These are phyloP conservation scores for Umbelopsis sp. DNA, from an alignment of 192 early-diverging fungal genomes.

Conservation along the genomic window DNA sequence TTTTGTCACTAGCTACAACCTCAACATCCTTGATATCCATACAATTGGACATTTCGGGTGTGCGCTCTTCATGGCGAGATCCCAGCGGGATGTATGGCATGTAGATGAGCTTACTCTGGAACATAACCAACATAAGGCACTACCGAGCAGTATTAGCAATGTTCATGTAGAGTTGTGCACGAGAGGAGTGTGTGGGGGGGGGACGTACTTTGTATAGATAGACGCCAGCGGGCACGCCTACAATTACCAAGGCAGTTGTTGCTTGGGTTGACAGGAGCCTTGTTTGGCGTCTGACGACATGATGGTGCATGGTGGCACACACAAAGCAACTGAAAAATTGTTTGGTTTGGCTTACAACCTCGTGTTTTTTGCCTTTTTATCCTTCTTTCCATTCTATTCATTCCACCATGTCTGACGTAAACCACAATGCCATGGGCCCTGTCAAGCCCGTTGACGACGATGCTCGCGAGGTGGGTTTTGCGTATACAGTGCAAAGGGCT, in stretches of 20 bases:
- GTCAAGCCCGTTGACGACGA: slow-evolving; percentile 46
- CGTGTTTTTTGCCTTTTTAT: slow-evolving; percentile 13
- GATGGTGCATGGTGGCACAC: slow-evolving; percentile 15
- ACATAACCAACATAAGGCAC: slow-evolving; percentile 42
- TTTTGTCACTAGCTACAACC: not conserved
- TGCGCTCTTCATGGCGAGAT: slow-evolving; percentile 26
- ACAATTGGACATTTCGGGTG: slow-evolving; percentile 4
- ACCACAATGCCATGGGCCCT: slow-evolving; percentile 46
- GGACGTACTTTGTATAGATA: slow-evolving; percentile 32
- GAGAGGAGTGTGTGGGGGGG: not conserved
- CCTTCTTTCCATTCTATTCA: slow-evolving; percentile 5
- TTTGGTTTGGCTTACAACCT: not conserved
- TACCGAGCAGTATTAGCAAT: slow-evolving; percentile 3
- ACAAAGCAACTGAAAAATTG: not conserved
- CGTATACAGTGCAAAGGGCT: not conserved
- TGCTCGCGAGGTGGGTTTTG: slow-evolving; percentile 31
- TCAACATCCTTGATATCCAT: slow-evolving; percentile 19
- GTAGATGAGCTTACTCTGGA: slow-evolving; percentile 51
- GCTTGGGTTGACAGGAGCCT: slow-evolving; percentile 18
- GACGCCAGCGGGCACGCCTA: slow-evolving; percentile 32
- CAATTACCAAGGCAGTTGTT: slow-evolving; percentile 8
- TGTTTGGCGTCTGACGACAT: slow-evolving; percentile 16
- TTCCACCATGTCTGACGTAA: slow-evolving; percentile 48
- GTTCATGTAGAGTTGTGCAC: not conserved
- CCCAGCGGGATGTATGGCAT: slow-evolving; percentile 42